phyloP scores from a whole-genome alignment of 1,139 yeast species.

The Candida smagusa region DNA sequence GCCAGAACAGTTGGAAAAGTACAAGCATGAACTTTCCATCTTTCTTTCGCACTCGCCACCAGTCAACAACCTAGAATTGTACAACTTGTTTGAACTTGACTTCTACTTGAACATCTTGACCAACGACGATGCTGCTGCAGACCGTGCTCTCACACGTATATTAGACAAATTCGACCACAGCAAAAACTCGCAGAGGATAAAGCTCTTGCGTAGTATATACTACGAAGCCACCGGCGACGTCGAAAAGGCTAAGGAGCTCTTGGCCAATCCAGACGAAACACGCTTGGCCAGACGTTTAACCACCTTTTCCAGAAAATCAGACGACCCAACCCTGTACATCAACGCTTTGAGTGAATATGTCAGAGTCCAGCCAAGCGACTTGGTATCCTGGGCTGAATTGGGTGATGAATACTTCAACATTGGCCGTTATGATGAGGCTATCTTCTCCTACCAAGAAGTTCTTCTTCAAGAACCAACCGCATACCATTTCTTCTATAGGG shows the following conservation, averaged over 20 bases:
- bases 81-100: conserved; percentile 64
- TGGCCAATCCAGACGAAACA: conserved; percentile 35
- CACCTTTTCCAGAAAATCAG: conserved; percentile 27
- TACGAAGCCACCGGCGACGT: conserved; percentile 52
- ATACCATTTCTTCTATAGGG: conserved; percentile 62
- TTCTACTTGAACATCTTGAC: conserved; percentile 64
- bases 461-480: conserved; percentile 67
- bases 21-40: conserved; percentile 17
- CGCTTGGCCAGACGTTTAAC: conserved; percentile 32
- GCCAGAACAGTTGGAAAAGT: conserved; percentile 17
- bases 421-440: conserved; percentile 69
- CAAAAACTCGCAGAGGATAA: conserved; percentile 51
- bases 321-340: conserved; percentile 33
- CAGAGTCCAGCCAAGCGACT: conserved; percentile 66
- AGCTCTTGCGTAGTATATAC: conserved; percentile 54
- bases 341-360: conserved; percentile 47
- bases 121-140: conserved; percentile 71
- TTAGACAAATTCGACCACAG: conserved; percentile 60
- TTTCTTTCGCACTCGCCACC: conserved; percentile 29
- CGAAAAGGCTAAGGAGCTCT: conserved; percentile 31
- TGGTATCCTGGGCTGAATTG: conserved; percentile 74
- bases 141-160: conserved; percentile 57
- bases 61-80: conserved; percentile 49
- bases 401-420: conserved; percentile 55
- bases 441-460: conserved; percentile 67